Base-by-base conservation (phyloP, 768 basidiomycete genomes). In the Boletus fagicola region DNA sequence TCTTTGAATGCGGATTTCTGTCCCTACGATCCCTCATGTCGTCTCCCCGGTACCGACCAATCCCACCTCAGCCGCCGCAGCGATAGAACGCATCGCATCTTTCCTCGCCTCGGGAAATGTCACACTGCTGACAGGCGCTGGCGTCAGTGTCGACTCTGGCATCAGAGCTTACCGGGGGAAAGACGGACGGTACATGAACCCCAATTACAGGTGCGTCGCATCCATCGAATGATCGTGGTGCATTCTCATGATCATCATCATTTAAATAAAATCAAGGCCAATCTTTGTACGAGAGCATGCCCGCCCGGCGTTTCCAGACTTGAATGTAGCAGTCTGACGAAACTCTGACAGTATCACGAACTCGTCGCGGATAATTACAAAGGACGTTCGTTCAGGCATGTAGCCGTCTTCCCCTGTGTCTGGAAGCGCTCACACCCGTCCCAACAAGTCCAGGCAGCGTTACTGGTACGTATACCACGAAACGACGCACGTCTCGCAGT, bases 101-200 rank as follows among this genome's bases (percentile, higher is more conserved):
- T 95, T 95, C 64, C 71, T 96, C 20, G 73, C 78, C 0, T 74
- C 78, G 5, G 92, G 92, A n/a, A 87, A 84, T 70, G 83, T 84
- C 48, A 75, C 87, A 0, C 75, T 94, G 16, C 70, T 98, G 53
- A 94, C 93, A 0, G 94, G 94, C 3, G 96, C 96, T 0, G 96
- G 96, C 8, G 91, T 97, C 62, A 92, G 90, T 69, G 94, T 98
- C 30, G 96, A 98, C 72, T 92, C 90, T 28, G 96, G 96, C 45
- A 96, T 98, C 58, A 79, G 92, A 62, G 94, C 94, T n/a, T 97
- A 98, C 73, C 78, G 94, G 56, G 94, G 94, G 1, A 70, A 68
- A 59, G 90, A 95, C 66, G 94, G 94, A 16, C 77, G 87, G 61
- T 93, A 93, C 72, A 84, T 90, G 83, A 91, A 93, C 65, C 90